Evolutionary conservation across 192 early-diverging fungal genomes (phyloP), one percentile per base, ranked within the genome.

Genomic region (Coemansia sp.): DNA sequence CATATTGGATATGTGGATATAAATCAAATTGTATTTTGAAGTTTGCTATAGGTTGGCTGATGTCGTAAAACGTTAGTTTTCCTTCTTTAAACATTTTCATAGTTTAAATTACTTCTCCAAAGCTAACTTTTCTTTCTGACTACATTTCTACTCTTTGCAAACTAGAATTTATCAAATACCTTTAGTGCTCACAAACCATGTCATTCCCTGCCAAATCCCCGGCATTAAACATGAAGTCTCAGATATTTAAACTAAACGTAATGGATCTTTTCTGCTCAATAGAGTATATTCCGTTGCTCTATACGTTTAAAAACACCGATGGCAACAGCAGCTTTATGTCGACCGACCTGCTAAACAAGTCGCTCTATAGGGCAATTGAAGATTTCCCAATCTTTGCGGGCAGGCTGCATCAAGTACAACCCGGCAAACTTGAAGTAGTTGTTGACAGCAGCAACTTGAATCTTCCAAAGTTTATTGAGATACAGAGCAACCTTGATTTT

Each of bases 301-400:
- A n/a, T 35, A 37, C 43, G 10, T 68, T 41, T 22, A 37, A 32
- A 43, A 68, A 68, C 16, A 29, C n/a, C 1, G 4, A 27, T 16
- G 22, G 23, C 3, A 11, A 5, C 7, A 5, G 9, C 10, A 23
- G 51, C 4, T 68, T 68, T 47, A 68, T 68, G 66, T 47, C 52
- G 13, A 38, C 32, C 6, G 59, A 48, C 8, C 29, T 61, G 14
- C 43, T 68, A 9, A 51, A 38, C 1, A 38, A 47, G 4, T 32
- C 59, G 3, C 23, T 68, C 16, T 54, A 58, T 38, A 22, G 12
- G 7, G 51, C 45, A 2, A 27, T 68, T 14, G 19, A 29, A 0
- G 51, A 54, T 0, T 45, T 20, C 16, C 66, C 66, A 1, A 47
- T 68, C 22, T n/a, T 68, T 6, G 58, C 23, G 2, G 66, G 66